Percentiles rank a stretch among this genome's conserved stretches.
These are phyloP conservation scores for Paradendryphiella salina DNA, from an alignment of 2,329 filamentous ascomycete species.

Conservation along the genomic window DNA sequence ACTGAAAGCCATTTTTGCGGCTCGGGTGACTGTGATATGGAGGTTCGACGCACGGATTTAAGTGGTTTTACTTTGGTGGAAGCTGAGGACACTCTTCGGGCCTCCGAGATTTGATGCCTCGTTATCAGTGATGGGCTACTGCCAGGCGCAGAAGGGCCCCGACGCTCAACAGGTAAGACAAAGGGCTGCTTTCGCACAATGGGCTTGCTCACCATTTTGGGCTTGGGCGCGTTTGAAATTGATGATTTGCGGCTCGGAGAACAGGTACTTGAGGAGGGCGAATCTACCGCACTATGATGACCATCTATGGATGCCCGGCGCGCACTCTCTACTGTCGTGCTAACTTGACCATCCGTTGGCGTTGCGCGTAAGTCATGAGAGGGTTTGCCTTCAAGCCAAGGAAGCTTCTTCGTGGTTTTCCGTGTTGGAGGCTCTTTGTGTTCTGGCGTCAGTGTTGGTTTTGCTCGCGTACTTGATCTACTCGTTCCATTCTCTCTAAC, in stretches of 20 bases:
- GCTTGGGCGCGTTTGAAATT: neutral
- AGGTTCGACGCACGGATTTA: constrained; percentile 2
- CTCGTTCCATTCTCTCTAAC: neutral
- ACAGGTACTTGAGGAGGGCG: constrained; percentile 12
- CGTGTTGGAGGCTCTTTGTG: constrained; percentile 17
- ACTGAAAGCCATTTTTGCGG: constrained; percentile 21
- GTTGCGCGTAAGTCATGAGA: constrained; percentile 7
- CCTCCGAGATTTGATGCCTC: constrained; percentile 19
- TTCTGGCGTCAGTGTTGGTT: neutral
- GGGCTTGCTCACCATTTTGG: neutral
- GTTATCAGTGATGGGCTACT: constrained; percentile 25
- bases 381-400: constrained; percentile 38
- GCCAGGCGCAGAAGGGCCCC: constrained; percentile 5
- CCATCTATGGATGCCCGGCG: constrained; percentile 6
- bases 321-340: neutral
- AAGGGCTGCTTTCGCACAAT: constrained; percentile 12
- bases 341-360: constrained; percentile 2
- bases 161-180: constrained; percentile 7
- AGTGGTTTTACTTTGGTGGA: constrained; percentile 7
- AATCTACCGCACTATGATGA: constrained; percentile 3
- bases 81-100: constrained; percentile 12
- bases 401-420: constrained; percentile 27
- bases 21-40: constrained; percentile 16
- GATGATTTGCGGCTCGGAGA: constrained; percentile 7
- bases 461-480: neutral